Evolutionary conservation across 192 early-diverging fungal genomes (phyloP).

Genomic region (Dimargaris cristalligena): DNA sequence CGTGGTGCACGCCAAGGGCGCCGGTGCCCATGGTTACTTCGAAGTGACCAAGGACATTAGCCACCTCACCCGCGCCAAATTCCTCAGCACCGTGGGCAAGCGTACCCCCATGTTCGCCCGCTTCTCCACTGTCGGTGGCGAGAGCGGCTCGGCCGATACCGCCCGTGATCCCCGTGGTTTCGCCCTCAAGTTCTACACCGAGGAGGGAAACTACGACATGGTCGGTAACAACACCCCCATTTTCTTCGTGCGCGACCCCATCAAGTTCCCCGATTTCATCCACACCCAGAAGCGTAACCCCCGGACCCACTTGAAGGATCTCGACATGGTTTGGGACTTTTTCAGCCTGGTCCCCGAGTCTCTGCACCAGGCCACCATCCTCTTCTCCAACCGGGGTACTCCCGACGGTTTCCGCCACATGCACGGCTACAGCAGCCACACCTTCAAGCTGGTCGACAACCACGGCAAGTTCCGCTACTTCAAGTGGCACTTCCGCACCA

Average conservation of each 20-base stretch:
- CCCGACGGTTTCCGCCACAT: slow-evolving; percentile 68
- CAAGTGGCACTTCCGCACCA: slow-evolving; percentile 76
- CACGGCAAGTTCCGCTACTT: slow-evolving; percentile 51
- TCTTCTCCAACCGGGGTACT: slow-evolving; percentile 71
- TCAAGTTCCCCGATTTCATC: slow-evolving; percentile 73
- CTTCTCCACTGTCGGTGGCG: slow-evolving; percentile 67
- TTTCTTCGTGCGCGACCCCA: slow-evolving; percentile 66
- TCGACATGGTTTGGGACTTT: slow-evolving; percentile 66
- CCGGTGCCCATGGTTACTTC: slow-evolving; percentile 71
- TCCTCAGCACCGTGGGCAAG: slow-evolving; percentile 51
- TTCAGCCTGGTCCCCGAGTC: slow-evolving; percentile 58
- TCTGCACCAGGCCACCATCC: slow-evolving; percentile 59
- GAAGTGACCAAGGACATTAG: slow-evolving; percentile 56
- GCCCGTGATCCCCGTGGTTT: slow-evolving; percentile 70
- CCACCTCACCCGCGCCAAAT: slow-evolving; percentile 52
- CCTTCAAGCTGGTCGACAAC: slow-evolving; percentile 51
- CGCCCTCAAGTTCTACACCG: slow-evolving; percentile 72
- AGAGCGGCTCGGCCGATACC: slow-evolving; percentile 55
- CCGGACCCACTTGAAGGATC: slow-evolving; percentile 48
- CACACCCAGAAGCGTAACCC: slow-evolving; percentile 75
- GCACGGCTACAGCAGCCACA: slow-evolving; percentile 68
- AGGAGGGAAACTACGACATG: slow-evolving; percentile 77
- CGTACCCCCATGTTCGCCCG: slow-evolving; percentile 65
- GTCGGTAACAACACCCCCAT: slow-evolving; percentile 75
- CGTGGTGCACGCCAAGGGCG: slow-evolving; percentile 75